Evolutionary conservation across 495 filamentous ascomycete species (phyloP).

Genomic region (Aspergillus conjunctus): DNA sequence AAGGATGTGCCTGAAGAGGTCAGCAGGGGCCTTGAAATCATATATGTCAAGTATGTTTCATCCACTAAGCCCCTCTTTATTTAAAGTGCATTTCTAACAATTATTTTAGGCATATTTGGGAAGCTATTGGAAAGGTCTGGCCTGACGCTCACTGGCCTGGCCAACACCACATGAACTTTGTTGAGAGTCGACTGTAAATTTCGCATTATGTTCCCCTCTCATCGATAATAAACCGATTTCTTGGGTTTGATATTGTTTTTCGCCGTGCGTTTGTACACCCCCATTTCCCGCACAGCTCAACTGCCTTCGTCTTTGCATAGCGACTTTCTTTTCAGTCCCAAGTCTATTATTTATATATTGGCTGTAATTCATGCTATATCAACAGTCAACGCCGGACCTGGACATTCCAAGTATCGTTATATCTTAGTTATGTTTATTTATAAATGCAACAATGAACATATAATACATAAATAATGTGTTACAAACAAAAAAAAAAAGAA

Average conservation of each 20-base stretch:
- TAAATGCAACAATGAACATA: constrained; percentile 13
- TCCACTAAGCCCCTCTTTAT: background rate
- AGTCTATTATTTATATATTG: constrained; percentile 1
- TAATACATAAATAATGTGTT: constrained; percentile 22
- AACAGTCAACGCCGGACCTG: background rate
- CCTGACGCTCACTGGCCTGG: constrained; percentile 79
- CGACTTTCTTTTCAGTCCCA: constrained; percentile 15
- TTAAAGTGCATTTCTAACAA: constrained; percentile 20
- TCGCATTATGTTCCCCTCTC: background rate
- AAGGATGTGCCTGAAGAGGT: constrained; percentile 93
- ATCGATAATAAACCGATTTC: background rate
- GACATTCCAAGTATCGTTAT: background rate
- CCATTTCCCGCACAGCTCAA: background rate
- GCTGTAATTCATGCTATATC: background rate
- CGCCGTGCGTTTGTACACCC: background rate
- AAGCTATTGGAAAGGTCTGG: constrained; percentile 82
- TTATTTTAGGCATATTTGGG: constrained; percentile 75
- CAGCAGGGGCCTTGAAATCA: constrained; percentile 80
- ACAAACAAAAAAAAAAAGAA: constrained; percentile 10
- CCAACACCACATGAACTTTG: constrained; percentile 61
- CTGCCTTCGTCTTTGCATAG: constrained; percentile 29
- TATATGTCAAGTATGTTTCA: constrained; percentile 75
- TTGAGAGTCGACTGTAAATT: constrained; percentile 62
- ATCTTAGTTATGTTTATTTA: constrained; percentile 18
- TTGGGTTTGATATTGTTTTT: background rate